Percentiles rank a stretch among this genome's conserved stretches.
Evolutionary conservation across 2,329 filamentous ascomycete species (phyloP).

Genomic region (Fusarium armeniacum): DNA sequence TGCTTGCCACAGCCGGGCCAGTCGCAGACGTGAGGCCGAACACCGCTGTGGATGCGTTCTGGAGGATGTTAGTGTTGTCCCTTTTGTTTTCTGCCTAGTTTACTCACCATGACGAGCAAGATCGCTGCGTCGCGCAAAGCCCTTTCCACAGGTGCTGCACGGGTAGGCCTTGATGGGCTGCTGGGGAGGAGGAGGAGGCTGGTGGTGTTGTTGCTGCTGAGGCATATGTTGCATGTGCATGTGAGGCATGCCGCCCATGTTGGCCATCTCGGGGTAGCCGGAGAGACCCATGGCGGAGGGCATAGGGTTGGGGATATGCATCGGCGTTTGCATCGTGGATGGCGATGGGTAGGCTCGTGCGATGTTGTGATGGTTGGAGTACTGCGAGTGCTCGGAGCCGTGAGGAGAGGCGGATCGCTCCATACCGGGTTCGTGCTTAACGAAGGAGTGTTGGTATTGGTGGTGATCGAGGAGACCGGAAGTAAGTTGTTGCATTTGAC

Average conservation of each 20-base stretch:
- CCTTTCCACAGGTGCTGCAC: conserved; percentile 90
- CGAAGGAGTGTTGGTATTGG: conserved; percentile 51
- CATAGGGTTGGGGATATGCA: conserved; percentile 63
- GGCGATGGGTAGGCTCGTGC: conserved; percentile 68
- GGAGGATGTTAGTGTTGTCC: conserved; percentile 55
- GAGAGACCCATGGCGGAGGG: conserved; percentile 60
- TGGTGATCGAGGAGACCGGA: conserved; percentile 53
- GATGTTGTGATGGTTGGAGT: conserved; percentile 64
- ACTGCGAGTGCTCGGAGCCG: conserved; percentile 71
- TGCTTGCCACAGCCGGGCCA: conserved; percentile 90
- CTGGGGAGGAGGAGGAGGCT: conserved; percentile 50
- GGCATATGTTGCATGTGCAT: conserved; percentile 58
- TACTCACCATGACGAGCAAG: conserved; percentile 90
- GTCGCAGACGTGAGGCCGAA: conserved; percentile 93
- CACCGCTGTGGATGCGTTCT: conserved; percentile 96
- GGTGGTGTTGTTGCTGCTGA: conserved; percentile 45
- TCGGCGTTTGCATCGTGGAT: conserved; percentile 64
- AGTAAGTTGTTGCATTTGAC: conserved; percentile 55
- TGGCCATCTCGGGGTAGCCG: conserved; percentile 60
- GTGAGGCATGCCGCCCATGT: conserved; percentile 55
- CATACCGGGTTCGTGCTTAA: conserved; percentile 59
- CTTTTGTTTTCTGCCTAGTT: not conserved
- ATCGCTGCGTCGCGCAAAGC: conserved; percentile 93
- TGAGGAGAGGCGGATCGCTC: conserved; percentile 71
- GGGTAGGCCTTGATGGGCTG: conserved; percentile 78